Evolutionary conservation across 176 grass and related monocot genomes (phyloP).

Genomic region (Tillandsia fasciculata): DNA sequence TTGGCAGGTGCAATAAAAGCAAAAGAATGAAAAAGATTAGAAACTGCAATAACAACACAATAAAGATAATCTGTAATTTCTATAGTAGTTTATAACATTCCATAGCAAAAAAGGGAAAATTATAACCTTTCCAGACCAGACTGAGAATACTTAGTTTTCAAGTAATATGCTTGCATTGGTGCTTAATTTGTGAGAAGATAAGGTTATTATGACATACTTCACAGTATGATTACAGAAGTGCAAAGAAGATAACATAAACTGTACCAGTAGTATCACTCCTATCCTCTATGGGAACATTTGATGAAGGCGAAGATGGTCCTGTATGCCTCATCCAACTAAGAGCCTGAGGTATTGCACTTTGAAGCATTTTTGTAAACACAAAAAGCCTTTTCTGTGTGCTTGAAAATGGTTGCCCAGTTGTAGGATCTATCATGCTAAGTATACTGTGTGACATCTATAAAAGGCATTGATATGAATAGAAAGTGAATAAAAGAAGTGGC

Average conservation of each 20-base stretch:
- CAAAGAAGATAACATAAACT: slow-evolving; percentile 17
- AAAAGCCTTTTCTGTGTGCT: slow-evolving; percentile 58
- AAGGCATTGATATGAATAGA: slow-evolving; percentile 24
- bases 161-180: not conserved
- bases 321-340: slow-evolving; percentile 40
- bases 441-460: slow-evolving; percentile 78
- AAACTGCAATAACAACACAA: too few species aligned
- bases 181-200: not conserved
- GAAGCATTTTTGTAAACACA: slow-evolving; percentile 87
- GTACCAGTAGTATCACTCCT: slow-evolving; percentile 31
- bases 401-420: slow-evolving; percentile 41
- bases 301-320: slow-evolving; percentile 19
- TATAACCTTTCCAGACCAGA: not conserved
- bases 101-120: not conserved
- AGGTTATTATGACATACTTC: too few species aligned
- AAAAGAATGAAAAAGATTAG: too few species aligned
- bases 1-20: too few species aligned
- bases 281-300: slow-evolving; percentile 26
- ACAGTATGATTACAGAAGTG: not conserved
- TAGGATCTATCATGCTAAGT: slow-evolving; percentile 73
- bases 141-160: not conserved
- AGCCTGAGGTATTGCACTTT: slow-evolving; percentile 60
- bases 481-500: not conserved
- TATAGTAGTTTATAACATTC: not conserved
- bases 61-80: too few species aligned